Evolutionary conservation across 1,139 yeast genomes (phyloP).

Genomic region (Kodamaea suecica): DNA sequence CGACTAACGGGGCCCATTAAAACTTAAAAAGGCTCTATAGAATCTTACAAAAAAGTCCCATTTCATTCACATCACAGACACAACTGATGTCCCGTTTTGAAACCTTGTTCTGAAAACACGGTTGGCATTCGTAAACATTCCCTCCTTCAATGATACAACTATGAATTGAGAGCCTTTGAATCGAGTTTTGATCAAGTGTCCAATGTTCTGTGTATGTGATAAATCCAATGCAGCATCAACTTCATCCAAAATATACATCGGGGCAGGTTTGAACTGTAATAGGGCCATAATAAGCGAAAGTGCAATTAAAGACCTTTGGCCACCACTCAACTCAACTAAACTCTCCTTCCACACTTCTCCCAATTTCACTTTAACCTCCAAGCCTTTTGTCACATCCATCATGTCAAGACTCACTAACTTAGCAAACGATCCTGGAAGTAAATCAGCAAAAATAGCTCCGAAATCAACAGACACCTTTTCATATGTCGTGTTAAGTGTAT

Average conservation of each 20-base stretch:
- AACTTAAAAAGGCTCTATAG: too few relatives aligned
- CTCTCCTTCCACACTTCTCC: slow-evolving; percentile 97
- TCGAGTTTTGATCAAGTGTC: slow-evolving; percentile 90
- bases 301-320: slow-evolving; percentile 93
- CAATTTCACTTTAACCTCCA: slow-evolving; percentile 85
- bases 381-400: slow-evolving; percentile 82
- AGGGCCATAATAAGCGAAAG: slow-evolving; percentile 86
- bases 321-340: slow-evolving; percentile 92
- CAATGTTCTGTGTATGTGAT: slow-evolving; percentile 96
- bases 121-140: slow-evolving; percentile 97
- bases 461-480: slow-evolving; percentile 82
- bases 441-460: slow-evolving; percentile 87
- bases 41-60: too few relatives aligned
- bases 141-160: slow-evolving; percentile 94
- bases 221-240: slow-evolving; percentile 98
- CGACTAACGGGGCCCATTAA: too few relatives aligned
- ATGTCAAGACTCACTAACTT: slow-evolving; percentile 80
- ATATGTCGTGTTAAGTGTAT: slow-evolving; percentile 81
- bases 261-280: slow-evolving; percentile 94
- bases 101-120: slow-evolving; percentile 89
- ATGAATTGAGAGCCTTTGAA: slow-evolving; percentile 95
- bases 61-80: slow-evolving; percentile 48
- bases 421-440: slow-evolving; percentile 87
- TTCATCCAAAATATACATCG: slow-evolving; percentile 95
- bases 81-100: slow-evolving; percentile 96